A percentile compares a stretch with the other conserved stretches of the same genome.
These are phyloP conservation scores for Talaromyces funiculosus DNA, from an alignment of 2,329 filamentous ascomycete species.

Conservation along the genomic window DNA sequence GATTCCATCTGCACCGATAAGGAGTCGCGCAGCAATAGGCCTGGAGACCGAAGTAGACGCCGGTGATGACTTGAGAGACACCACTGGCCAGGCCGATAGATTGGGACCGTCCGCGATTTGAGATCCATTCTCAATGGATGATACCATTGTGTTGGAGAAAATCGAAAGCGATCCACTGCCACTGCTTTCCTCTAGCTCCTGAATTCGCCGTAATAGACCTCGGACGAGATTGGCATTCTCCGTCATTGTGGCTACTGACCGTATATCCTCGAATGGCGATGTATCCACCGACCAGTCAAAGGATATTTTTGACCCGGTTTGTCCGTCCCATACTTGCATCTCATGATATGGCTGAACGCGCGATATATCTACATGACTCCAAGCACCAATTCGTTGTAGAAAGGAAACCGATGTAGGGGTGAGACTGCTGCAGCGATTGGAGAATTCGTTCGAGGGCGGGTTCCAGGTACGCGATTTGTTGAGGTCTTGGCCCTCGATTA, in stretches of 20 bases:
- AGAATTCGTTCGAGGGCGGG: conserved; percentile 64
- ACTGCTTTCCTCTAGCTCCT: conserved; percentile 49
- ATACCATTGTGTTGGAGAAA: conserved; percentile 71
- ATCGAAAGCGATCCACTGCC: conserved; percentile 44
- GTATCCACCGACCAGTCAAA: conserved; percentile 66
- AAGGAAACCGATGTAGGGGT: conserved; percentile 84
- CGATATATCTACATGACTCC: conserved; percentile 65
- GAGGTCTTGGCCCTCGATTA: conserved; percentile 86
- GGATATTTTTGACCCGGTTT: conserved; percentile 78
- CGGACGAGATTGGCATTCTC: conserved; percentile 88
- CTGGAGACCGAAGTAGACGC: conserved; percentile 30
- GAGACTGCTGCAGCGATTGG: conserved; percentile 91
- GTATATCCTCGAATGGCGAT: conserved; percentile 42
- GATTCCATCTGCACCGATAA: conserved; percentile 89
- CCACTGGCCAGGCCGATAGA: conserved; percentile 78
- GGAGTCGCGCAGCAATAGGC: conserved; percentile 69
- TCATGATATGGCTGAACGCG: conserved; percentile 84
- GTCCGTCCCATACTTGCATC: conserved; percentile 98
- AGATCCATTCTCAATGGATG: conserved; percentile 70
- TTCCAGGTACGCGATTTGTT: conserved; percentile 61
- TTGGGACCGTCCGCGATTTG: conserved; percentile 63
- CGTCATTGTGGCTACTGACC: conserved; percentile 87
- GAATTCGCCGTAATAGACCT: conserved; percentile 66
- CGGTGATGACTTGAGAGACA: conserved; percentile 60
- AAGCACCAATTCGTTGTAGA: conserved; percentile 76